Conservation (phyloP, 2,329 filamentous ascomycete species). For the Pyrenochaeta sp. region DNA sequence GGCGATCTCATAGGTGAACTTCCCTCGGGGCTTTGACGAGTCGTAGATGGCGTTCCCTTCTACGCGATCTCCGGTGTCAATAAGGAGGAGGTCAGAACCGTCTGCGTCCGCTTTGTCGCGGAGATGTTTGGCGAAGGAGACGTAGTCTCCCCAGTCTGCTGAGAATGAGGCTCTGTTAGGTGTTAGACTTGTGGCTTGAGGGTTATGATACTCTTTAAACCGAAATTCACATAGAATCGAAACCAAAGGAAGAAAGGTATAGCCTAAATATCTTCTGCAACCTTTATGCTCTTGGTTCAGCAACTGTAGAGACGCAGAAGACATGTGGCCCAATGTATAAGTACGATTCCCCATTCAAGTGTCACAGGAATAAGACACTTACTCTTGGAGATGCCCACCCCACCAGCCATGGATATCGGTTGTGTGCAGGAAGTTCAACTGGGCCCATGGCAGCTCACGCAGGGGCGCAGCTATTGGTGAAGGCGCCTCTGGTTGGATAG, state of each 20-base stretch:
- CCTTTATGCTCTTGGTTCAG: background rate
- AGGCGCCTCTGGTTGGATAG: slow-evolving; percentile 81
- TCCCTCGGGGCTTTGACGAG: slow-evolving; percentile 83
- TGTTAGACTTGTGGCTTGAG: slow-evolving; percentile 9
- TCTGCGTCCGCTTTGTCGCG: slow-evolving; percentile 77
- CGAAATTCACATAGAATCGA: background rate
- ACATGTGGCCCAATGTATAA: background rate
- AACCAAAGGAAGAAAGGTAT: background rate
- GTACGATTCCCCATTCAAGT: background rate
- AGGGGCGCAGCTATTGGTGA: slow-evolving; percentile 80
- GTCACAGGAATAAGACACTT: slow-evolving; percentile 36
- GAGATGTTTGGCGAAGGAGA: slow-evolving; percentile 89
- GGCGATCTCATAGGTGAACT: slow-evolving; percentile 88
- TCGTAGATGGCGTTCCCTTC: slow-evolving; percentile 97
- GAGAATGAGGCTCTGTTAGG: slow-evolving; percentile 79
- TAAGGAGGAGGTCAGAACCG: slow-evolving; percentile 85
- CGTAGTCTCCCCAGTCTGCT: slow-evolving; percentile 97
- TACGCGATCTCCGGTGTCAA: slow-evolving; percentile 92
- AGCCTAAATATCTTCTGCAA: background rate
- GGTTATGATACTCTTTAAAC: background rate
- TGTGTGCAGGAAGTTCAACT: slow-evolving; percentile 89
- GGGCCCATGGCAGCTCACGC: slow-evolving; percentile 86
- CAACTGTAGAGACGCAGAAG: background rate
- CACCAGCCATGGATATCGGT: slow-evolving; percentile 97
- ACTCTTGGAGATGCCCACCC: slow-evolving; percentile 91